These are phyloP conservation scores for Ascoidea rubescens DNA, from an alignment of 805 yeast species.

Conservation along the genomic window DNA sequence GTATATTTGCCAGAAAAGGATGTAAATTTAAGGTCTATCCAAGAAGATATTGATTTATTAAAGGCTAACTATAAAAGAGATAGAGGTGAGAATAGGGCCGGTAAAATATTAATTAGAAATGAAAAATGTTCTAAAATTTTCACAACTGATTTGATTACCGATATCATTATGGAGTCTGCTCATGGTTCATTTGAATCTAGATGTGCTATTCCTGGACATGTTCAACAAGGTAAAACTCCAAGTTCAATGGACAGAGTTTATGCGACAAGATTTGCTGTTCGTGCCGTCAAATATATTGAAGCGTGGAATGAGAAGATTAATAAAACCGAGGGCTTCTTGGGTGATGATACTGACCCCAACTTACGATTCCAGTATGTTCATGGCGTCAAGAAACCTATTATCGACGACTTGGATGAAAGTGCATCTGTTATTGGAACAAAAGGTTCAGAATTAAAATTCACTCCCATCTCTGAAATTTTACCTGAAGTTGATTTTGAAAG, in stretches of 20 bases:
- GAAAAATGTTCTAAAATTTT: conserved; percentile 53
- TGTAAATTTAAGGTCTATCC: conserved; percentile 42
- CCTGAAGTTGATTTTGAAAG: conserved; percentile 40
- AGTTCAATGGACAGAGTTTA: conserved; percentile 87
- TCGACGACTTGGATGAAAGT: conserved; percentile 24
- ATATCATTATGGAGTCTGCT: conserved; percentile 71
- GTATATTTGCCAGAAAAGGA: conserved; percentile 69
- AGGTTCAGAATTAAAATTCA: conserved; percentile 49
- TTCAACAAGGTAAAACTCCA: conserved; percentile 95
- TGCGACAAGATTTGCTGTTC: conserved; percentile 82
- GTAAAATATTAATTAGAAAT: conserved; percentile 55
- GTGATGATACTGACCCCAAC: conserved; percentile 25
- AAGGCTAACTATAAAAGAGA: conserved; percentile 45
- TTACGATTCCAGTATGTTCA: conserved; percentile 37
- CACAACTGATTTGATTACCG: conserved; percentile 70
- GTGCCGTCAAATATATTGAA: conserved; percentile 82
- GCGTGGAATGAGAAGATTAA: conserved; percentile 29
- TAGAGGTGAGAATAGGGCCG: conserved; percentile 52
- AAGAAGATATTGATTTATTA: conserved; percentile 50
- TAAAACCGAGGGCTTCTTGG: conserved; percentile 10
- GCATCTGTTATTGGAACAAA: conserved; percentile 60
- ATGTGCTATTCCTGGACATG: conserved; percentile 96
- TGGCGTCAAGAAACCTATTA: conserved; percentile 33
- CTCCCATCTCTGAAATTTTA: conserved; percentile 43
- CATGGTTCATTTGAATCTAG: conserved; percentile 72